Conservation (phyloP, 805 yeast species). For the Yarrowia divulgata region DNA sequence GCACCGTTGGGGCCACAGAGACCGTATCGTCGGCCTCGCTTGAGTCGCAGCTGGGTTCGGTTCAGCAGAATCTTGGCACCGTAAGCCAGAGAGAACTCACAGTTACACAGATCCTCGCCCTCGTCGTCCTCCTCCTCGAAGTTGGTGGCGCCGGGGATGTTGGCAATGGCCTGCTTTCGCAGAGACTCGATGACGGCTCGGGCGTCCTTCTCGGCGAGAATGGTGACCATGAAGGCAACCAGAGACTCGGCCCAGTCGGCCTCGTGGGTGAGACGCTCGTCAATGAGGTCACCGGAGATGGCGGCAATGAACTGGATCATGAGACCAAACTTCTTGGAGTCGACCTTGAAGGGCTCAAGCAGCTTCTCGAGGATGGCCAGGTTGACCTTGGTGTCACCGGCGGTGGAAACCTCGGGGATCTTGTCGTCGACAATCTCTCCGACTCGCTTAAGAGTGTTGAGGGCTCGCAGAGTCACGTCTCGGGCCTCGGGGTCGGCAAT, state of each 20-base stretch:
- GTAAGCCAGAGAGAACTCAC: conserved; percentile 99
- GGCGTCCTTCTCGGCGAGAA: conserved; percentile 92
- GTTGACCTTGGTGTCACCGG: conserved; percentile 95
- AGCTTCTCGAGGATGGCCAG: conserved; percentile 78
- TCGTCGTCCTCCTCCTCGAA: conserved; percentile 94
- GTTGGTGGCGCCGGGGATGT: conserved; percentile 95
- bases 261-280: conserved; percentile 95
- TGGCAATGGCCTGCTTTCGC: conserved; percentile 96
- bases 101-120: conserved; percentile 99
- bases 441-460: conserved; percentile 97
- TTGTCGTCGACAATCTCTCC: conserved; percentile 93
- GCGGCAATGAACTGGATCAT: conserved; percentile 88
- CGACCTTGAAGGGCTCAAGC: conserved; percentile 66
- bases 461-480: conserved; percentile 96
- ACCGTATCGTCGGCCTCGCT: conserved; percentile 98
- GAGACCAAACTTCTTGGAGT: conserved; percentile 76
- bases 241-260: conserved; percentile 87
- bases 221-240: conserved; percentile 93
- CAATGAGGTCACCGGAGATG: conserved; percentile 98
- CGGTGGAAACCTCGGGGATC: conserved; percentile 97
- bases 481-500: conserved; percentile 99
- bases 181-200: conserved; percentile 89
- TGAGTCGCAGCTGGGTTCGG: conserved; percentile 97
- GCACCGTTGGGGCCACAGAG: conserved; percentile 99
- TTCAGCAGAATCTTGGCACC: conserved; percentile 99